Evolutionary conservation across 78 protist species (phyloP), one percentile per base, ranked within the genome.

Genomic region (Dictyostelium firmibasis): DNA sequence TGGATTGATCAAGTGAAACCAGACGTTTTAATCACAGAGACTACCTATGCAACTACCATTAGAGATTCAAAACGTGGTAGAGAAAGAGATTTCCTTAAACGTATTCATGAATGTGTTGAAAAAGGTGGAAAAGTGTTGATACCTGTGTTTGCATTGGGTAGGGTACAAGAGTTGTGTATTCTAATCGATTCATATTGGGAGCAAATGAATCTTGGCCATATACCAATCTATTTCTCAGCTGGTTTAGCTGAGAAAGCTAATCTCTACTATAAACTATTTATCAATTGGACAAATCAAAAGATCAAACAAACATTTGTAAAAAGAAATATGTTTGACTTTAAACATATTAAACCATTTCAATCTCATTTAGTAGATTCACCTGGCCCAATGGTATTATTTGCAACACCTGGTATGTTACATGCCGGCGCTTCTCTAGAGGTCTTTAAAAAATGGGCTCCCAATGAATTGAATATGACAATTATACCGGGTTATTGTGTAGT

Each of bases 321-420:
- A 69, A 50, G 97, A 23, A 97, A 97, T 64, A 96, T 96, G 95
- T 99, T 98, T 83, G 99, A 94, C 41, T 98, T 98, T 41, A 38
- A 36, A 41, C 96, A 97, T 89, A 93, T 98, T 10, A 75, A 79
- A 38, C 94, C 98, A 25, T 97, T 98, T 53, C 96, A 96, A 57
- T 81, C 88, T 3, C 70, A 69, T 11, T 4, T 70, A 11, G 72
- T 84, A 16, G 96, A 85, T 64, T 57, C 44, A 43, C 95, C 96
- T 3, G 98, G 98, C 2, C 99, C 98, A 18, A 84, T 85, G 95
- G 99, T 99, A 5, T 85, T 99, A 14, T 98, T 99, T 74, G 99
- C 99, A 18, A 98, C 99, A 10, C 99, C 99, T 2, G 99, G 99
- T 53, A 99, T 99, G 99, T 91, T 99, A 20, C 98, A 98, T 83